Conservation (phyloP, 75 land plant species). For the Pinus albicaulis region DNA sequence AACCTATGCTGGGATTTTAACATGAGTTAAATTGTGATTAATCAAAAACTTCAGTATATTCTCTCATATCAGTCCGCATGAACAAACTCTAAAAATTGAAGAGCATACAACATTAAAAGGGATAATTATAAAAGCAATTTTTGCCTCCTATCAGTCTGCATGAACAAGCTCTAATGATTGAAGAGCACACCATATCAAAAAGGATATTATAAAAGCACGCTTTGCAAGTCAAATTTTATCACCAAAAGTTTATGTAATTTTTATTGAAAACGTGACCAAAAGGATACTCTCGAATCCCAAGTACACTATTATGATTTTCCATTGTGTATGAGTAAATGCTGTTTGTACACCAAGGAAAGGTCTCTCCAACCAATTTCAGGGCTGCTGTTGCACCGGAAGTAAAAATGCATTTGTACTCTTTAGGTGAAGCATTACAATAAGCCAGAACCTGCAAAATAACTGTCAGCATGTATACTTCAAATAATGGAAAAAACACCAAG, state of each 20-base stretch:
- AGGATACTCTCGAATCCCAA: slow-evolving; percentile 99
- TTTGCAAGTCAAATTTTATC: background rate
- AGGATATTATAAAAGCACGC: background rate
- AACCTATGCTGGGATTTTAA: background rate
- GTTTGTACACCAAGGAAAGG: slow-evolving; percentile 80
- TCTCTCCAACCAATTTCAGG: slow-evolving; percentile 85
- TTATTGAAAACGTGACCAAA: background rate
- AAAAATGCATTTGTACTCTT: slow-evolving; percentile 84
- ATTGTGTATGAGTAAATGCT: slow-evolving; percentile 74
- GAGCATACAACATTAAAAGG: background rate
- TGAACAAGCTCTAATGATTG: background rate
- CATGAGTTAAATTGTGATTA: background rate
- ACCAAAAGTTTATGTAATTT: background rate
- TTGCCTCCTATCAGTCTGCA: background rate
- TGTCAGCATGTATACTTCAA: too few relatives aligned
- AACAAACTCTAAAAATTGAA: background rate
- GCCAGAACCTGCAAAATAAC: slow-evolving; percentile 68
- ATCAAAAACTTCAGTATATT: background rate
- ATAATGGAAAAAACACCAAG: too few relatives aligned
- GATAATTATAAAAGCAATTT: background rate
- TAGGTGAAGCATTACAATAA: slow-evolving; percentile 73
- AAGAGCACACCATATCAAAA: background rate
- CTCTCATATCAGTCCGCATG: background rate
- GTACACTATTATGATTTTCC: slow-evolving; percentile 98
- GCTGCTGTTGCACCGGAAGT: slow-evolving; percentile 99